Evolutionary conservation across 345 rosid species (phyloP).

Genomic region (Microcos paniculata): DNA sequence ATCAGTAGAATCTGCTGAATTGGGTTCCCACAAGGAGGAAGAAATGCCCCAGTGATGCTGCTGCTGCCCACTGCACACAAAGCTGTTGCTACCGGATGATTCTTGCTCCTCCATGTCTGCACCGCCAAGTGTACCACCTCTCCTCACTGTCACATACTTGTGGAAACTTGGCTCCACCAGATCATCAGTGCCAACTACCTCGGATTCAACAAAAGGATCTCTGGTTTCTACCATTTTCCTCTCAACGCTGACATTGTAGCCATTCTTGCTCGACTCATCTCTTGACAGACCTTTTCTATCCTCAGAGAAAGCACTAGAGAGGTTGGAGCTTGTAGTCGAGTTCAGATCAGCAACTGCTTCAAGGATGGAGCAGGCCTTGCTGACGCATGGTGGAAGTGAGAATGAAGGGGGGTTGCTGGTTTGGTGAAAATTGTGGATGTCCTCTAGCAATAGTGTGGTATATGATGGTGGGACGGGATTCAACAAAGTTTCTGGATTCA

Average conservation of each 20-base stretch:
- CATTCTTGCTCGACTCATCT: constrained; percentile 35
- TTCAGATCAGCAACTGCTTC: constrained; percentile 91
- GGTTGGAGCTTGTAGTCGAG: constrained; percentile 54
- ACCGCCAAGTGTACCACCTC: constrained; percentile 43
- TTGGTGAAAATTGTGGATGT: constrained; percentile 91
- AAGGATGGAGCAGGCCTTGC: constrained; percentile 73
- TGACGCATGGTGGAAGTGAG: constrained; percentile 62
- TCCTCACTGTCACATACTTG: constrained; percentile 77
- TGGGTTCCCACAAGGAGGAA: constrained; percentile 67
- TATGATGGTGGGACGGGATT: constrained; percentile 65
- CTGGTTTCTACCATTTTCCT: constrained; percentile 38
- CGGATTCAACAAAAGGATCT: constrained; percentile 71
- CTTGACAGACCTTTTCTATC: constrained; percentile 23
- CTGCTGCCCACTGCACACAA: constrained; percentile 34
- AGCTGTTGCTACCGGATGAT: constrained; percentile 92
- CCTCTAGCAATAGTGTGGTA: constrained; percentile 70
- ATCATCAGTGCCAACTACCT: constrained; percentile 49
- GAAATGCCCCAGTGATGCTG: constrained; percentile 45
- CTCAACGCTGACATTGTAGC: constrained; percentile 20
- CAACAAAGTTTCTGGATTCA: constrained; percentile 53
- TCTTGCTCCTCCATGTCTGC: constrained; percentile 77
- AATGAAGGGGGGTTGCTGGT: constrained; percentile 39
- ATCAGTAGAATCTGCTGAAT: constrained; percentile 73
- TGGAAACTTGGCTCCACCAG: constrained; percentile 82
- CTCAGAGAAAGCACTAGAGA: constrained; percentile 34